Evolutionary conservation across 2,329 filamentous ascomycete genomes (phyloP).

Genomic region (Talaromyces sp.): DNA sequence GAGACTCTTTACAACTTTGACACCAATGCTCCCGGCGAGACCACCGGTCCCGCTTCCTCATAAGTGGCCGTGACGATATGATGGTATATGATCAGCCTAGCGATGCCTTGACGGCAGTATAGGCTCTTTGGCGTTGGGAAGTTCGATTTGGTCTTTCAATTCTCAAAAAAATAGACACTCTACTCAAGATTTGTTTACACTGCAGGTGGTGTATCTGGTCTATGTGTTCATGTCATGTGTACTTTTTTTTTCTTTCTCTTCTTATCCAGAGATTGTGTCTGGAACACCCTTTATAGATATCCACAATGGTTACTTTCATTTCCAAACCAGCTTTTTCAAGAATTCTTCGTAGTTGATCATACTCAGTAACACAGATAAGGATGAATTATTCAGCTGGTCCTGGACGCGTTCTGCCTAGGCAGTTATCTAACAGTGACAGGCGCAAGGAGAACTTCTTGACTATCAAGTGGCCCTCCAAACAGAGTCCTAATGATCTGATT

Average conservation of each 20-base stretch:
- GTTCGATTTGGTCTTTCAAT: background rate
- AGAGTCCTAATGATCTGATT: too few relatives aligned
- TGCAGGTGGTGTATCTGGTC: background rate
- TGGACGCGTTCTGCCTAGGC: too few relatives aligned
- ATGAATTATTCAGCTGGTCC: too few relatives aligned
- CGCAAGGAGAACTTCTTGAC: too few relatives aligned
- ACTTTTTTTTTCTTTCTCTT: background rate
- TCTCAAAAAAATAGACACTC: background rate
- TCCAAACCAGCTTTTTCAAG: background rate
- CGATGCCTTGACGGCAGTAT: background rate
- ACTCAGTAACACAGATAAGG: too few relatives aligned
- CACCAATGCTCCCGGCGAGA: conserved; percentile 6
- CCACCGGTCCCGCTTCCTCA: conserved; percentile 1
- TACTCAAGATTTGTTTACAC: too few relatives aligned
- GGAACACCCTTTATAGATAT: background rate
- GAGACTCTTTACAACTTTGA: conserved; percentile 17
- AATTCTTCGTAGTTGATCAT: background rate
- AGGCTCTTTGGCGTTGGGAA: background rate
- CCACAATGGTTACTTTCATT: background rate
- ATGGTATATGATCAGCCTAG: background rate
- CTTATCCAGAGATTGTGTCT: background rate
- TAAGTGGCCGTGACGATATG: conserved; percentile 1
- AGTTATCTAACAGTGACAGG: too few relatives aligned
- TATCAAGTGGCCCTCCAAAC: background rate
- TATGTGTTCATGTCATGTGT: background rate